Base-by-base conservation (phyloP, 2,329 filamentous ascomycete genomes). In the Phoma herbarum region DNA sequence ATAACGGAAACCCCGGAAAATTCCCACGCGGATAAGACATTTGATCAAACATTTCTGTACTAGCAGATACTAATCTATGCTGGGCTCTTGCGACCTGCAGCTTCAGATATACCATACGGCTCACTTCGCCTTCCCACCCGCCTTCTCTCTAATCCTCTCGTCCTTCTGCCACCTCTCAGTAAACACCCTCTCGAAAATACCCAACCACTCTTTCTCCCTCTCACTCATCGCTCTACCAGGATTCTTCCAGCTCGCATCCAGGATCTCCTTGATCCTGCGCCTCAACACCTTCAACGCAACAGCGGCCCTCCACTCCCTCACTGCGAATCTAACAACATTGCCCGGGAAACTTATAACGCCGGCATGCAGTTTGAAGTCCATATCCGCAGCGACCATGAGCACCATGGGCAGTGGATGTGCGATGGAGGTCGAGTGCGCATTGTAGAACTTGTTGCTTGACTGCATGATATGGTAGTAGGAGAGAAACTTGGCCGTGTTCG, bases 381-480 rank as follows among this genome's bases (percentile, higher is more conserved):
- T 89, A 62, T 98, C 76, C 1, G 72, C 94, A 33, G 93, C 95
- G 59, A 93, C 95, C 51, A 97, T 84, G 26, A 99, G 80, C 16
- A 77, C 61, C 68, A 77, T 70, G 2, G 93, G 88, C 64, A 97
- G 90, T 42, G 93, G 89, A 44, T 96, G 90, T 1, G 90, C 88
- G 1, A 89, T 86, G 11, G 89, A 91, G 2, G 79, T 68, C 53
- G 78, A 61, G 66, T 97, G 93, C 0, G 95, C 95, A 64, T 97
- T 96, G 66, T 94, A 92, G 69, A 90, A 89, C 60, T 84, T 85
- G 84, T 88, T 91, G 80, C 82, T 93, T 2, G 90, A 90, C 76
- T 97, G 93, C 92, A 98, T 96, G 64, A 98, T 97, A 75, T 96
- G 91, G 79, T 98, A 98, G 76, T 97, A 99, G 0, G 91, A 95